A percentile compares a stretch with the other conserved stretches of the same genome.
These are phyloP conservation scores for Tympanopsis confertula DNA, from an alignment of 2,329 filamentous ascomycete species.

Conservation along the genomic window DNA sequence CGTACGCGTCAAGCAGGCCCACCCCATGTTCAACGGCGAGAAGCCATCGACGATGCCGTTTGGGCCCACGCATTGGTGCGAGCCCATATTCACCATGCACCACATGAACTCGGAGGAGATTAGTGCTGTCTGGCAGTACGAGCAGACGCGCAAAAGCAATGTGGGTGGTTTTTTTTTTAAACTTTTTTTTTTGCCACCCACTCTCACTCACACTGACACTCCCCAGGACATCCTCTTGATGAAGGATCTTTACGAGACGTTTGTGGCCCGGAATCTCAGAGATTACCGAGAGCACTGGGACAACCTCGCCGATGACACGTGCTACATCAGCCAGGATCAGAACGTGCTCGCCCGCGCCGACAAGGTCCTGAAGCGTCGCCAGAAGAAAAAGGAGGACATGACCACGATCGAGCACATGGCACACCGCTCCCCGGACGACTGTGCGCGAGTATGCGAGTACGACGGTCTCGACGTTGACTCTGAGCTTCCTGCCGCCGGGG, in stretches of 20 bases:
- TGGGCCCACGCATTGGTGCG: slow-evolving; percentile 37
- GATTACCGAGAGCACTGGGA: slow-evolving; percentile 35
- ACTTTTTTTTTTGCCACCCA: neutral
- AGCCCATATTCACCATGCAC: slow-evolving; percentile 45
- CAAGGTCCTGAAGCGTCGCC: slow-evolving; percentile 16
- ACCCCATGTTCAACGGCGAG: slow-evolving; percentile 44
- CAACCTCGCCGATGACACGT: slow-evolving; percentile 35
- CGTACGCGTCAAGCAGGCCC: slow-evolving; percentile 27
- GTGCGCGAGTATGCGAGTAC: slow-evolving; percentile 33
- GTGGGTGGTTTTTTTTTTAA: slow-evolving; percentile 14
- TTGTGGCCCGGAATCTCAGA: slow-evolving; percentile 31
- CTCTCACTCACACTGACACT: neutral
- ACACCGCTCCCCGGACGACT: slow-evolving; percentile 31
- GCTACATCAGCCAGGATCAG: slow-evolving; percentile 27
- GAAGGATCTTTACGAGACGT: slow-evolving; percentile 34
- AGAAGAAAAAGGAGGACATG: slow-evolving; percentile 25
- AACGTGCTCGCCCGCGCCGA: slow-evolving; percentile 19
- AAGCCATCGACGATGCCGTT: slow-evolving; percentile 38
- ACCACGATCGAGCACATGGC: slow-evolving; percentile 28
- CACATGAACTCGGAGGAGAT: slow-evolving; percentile 40
- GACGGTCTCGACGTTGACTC: slow-evolving; percentile 22
- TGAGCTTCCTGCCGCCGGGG: slow-evolving; percentile 14
- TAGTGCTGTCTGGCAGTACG: slow-evolving; percentile 37
- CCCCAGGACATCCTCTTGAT: slow-evolving; percentile 29
- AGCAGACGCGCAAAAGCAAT: slow-evolving; percentile 31